Percentiles rank a stretch among this genome's conserved stretches.
These are phyloP conservation scores for Phalaenopsis hybrid DNA, from an alignment of 116 monocot genomes.

Conservation along the genomic window DNA sequence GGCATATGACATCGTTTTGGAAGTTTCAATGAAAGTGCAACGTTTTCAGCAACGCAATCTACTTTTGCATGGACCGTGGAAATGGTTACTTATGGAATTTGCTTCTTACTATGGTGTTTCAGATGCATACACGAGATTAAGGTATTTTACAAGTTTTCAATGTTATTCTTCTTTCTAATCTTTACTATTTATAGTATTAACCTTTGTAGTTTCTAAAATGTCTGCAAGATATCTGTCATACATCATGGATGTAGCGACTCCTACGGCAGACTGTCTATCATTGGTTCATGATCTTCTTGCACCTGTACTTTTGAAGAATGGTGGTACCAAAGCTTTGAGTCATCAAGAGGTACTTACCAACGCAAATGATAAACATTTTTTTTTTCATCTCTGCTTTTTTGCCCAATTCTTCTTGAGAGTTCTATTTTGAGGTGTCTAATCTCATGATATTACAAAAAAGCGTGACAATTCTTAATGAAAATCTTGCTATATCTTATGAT, in stretches of 20 bases:
- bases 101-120: conserved; percentile 96
- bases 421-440: background rate
- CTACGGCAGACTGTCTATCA: conserved; percentile 78
- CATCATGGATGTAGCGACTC: conserved; percentile 98
- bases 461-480: background rate
- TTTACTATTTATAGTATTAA: background rate
- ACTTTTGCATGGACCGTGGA: conserved; percentile 92
- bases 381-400: background rate
- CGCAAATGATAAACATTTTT: background rate
- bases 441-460: background rate
- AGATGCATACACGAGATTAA: conserved; percentile 83
- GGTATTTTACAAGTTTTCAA: conserved; percentile 24
- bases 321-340: conserved; percentile 52
- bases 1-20: conserved; percentile 87
- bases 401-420: background rate
- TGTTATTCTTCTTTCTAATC: background rate
- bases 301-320: conserved; percentile 72
- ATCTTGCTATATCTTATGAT: background rate
- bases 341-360: conserved; percentile 72
- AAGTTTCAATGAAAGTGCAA: conserved; percentile 94
- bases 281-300: conserved; percentile 72
- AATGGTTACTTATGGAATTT: conserved; percentile 90
- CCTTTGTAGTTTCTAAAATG: background rate
- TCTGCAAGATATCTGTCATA: conserved; percentile 81
- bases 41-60: conserved; percentile 75